phyloP scores from a whole-genome alignment of 2,329 filamentous ascomycete genomes.

The Clarireedia homoeocarpa region DNA sequence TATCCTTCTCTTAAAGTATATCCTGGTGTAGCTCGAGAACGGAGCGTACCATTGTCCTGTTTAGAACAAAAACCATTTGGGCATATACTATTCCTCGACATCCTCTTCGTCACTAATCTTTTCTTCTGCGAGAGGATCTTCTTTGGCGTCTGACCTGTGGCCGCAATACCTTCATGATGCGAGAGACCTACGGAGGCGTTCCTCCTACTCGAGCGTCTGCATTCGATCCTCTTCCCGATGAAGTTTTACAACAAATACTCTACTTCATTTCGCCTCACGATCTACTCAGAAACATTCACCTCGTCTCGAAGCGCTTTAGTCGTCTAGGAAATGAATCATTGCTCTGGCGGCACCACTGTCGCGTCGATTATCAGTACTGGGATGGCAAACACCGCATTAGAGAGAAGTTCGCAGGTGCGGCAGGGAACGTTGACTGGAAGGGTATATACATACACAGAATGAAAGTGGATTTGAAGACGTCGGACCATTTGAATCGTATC shows the following conservation, averaged over 20 bases:
- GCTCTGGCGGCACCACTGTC: constrained; percentile 75
- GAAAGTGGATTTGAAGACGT: constrained; percentile 43
- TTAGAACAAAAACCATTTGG: no score
- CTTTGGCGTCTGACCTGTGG: no score
- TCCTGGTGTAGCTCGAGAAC: no score
- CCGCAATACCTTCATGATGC: not conserved
- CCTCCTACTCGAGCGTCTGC: not conserved
- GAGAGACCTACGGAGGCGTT: not conserved
- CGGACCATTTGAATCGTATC: constrained; percentile 55
- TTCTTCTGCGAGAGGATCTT: no score
- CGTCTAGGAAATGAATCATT: constrained; percentile 61
- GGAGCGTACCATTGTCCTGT: no score
- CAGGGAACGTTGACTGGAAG: constrained; percentile 66
- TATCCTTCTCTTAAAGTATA: no score
- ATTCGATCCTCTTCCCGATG: constrained; percentile 51
- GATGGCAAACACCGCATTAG: constrained; percentile 53
- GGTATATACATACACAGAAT: constrained; percentile 51
- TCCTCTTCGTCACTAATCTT: no score
- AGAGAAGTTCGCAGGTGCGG: constrained; percentile 44
- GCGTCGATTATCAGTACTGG: constrained; percentile 66
- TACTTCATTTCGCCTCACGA: constrained; percentile 50
- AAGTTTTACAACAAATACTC: constrained; percentile 76
- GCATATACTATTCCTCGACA: no score
- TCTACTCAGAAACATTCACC: constrained; percentile 40
- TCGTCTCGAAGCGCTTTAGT: constrained; percentile 55